phyloP scores from a whole-genome alignment of 208 protist genomes.

The Blechomonas ayalai region DNA sequence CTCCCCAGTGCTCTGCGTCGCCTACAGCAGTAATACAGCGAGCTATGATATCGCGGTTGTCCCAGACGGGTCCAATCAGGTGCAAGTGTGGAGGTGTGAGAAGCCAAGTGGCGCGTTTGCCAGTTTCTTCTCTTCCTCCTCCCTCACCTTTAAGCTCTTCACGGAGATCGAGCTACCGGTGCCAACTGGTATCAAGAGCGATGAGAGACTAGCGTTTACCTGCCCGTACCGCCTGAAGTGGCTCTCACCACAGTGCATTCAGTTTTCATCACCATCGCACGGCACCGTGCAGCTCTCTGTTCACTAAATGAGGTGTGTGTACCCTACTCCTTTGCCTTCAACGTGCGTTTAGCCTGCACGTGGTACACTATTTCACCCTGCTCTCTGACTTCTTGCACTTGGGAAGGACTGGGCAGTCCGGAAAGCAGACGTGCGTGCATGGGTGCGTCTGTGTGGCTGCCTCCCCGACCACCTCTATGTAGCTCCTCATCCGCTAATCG shows the following conservation, averaged over 20 bases:
- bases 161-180: slow-evolving; percentile 20
- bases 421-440: too few relatives aligned
- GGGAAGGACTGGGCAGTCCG: too few relatives aligned
- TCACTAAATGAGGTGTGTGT: slow-evolving; percentile 7
- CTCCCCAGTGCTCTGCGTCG: slow-evolving; percentile 34
- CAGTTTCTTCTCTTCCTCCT: slow-evolving; percentile 25
- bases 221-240: slow-evolving; percentile 47
- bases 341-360: too few relatives aligned
- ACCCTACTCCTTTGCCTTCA: background rate
- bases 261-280: slow-evolving; percentile 72
- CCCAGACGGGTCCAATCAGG: slow-evolving; percentile 39
- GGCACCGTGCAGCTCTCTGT: slow-evolving; percentile 39
- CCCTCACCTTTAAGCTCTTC: slow-evolving; percentile 19
- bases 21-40: slow-evolving; percentile 67
- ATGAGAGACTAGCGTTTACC: slow-evolving; percentile 14
- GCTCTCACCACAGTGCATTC: slow-evolving; percentile 76
- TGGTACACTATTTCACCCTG: background rate
- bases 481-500: too few relatives aligned
- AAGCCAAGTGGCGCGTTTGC: slow-evolving; percentile 15
- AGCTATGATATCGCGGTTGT: slow-evolving; percentile 69
- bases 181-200: background rate
- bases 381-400: too few relatives aligned
- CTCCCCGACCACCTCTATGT: too few relatives aligned
- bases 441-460: too few relatives aligned
- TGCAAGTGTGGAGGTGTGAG: slow-evolving; percentile 62